phyloP scores from a whole-genome alignment of 495 filamentous ascomycete genomes.

The Pyronema domesticum region DNA sequence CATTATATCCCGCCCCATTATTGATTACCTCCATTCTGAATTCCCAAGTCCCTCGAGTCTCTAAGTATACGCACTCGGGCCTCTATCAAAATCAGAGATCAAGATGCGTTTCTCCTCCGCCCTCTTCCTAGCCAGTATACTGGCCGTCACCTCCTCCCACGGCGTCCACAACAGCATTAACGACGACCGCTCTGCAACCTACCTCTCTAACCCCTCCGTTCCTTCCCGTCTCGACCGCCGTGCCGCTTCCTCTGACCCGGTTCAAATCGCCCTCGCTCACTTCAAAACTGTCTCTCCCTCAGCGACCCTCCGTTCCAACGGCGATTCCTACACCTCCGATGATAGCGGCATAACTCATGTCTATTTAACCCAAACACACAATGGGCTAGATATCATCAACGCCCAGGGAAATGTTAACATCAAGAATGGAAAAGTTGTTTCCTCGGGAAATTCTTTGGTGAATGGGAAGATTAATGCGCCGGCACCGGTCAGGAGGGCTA shows the following conservation, averaged over 20 bases:
- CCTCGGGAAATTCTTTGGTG: slow-evolving; percentile 12
- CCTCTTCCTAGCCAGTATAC: not conserved
- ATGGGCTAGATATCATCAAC: slow-evolving; percentile 38
- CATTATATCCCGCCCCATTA: too few relatives aligned
- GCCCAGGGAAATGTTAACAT: slow-evolving; percentile 41
- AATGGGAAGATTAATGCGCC: slow-evolving; percentile 10
- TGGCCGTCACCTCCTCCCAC: not conserved
- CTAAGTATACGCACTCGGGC: too few relatives aligned
- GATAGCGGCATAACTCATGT: slow-evolving; percentile 35
- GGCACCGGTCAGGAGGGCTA: not conserved
- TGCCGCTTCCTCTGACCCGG: slow-evolving; percentile 3
- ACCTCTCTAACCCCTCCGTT: not conserved
- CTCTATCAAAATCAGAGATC: not conserved
- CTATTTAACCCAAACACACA: slow-evolving; percentile 36
- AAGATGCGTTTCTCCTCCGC: slow-evolving; percentile 2
- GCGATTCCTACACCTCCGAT: slow-evolving; percentile 30
- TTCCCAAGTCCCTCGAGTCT: too few relatives aligned
- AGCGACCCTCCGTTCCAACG: slow-evolving; percentile 27
- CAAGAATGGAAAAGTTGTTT: slow-evolving; percentile 16
- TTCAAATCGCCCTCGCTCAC: slow-evolving; percentile 14
- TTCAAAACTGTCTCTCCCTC: slow-evolving; percentile 16
- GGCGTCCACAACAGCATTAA: not conserved
- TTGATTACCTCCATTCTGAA: too few relatives aligned
- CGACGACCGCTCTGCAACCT: not conserved
- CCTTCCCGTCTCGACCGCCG: not conserved